Evolutionary conservation across 2,329 filamentous ascomycete genomes (phyloP).

Genomic region (Paecilomyces fulvus): DNA sequence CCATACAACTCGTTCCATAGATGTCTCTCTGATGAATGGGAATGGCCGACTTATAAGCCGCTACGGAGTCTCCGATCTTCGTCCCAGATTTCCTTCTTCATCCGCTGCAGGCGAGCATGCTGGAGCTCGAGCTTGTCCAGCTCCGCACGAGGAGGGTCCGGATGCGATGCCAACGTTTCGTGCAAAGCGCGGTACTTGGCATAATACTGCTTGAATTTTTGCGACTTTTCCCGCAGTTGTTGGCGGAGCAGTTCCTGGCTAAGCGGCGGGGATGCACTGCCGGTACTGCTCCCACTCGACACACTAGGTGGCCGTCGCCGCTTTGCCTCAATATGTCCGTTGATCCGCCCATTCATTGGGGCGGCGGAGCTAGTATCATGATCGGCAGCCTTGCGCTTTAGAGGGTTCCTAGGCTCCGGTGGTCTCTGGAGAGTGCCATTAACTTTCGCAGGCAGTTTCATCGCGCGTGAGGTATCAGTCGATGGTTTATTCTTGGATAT

Average conservation of each 20-base stretch:
- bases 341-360: conserved; percentile 17
- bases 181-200: conserved; percentile 50
- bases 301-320: conserved; percentile 28
- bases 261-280: conserved; percentile 32
- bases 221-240: conserved; percentile 32
- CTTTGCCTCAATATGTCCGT: conserved; percentile 35
- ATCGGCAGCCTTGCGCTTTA: conserved; percentile 36
- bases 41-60: conserved; percentile 5
- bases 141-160: conserved; percentile 41
- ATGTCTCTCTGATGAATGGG: neutral
- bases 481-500: conserved; percentile 19
- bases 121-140: conserved; percentile 46
- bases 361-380: conserved; percentile 13
- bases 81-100: conserved; percentile 51
- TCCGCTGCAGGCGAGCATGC: conserved; percentile 45
- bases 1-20: neutral
- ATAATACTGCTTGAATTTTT: conserved; percentile 50
- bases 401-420: conserved; percentile 18
- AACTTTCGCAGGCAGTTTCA: conserved; percentile 14
- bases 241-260: conserved; percentile 29
- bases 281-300: conserved; percentile 33
- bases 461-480: conserved; percentile 10
- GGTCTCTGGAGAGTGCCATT: conserved; percentile 22
- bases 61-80: conserved; percentile 30
- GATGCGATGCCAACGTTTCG: conserved; percentile 32